phyloP scores from a whole-genome alignment of 306 rosid genomes.

The Vigna radiata region DNA sequence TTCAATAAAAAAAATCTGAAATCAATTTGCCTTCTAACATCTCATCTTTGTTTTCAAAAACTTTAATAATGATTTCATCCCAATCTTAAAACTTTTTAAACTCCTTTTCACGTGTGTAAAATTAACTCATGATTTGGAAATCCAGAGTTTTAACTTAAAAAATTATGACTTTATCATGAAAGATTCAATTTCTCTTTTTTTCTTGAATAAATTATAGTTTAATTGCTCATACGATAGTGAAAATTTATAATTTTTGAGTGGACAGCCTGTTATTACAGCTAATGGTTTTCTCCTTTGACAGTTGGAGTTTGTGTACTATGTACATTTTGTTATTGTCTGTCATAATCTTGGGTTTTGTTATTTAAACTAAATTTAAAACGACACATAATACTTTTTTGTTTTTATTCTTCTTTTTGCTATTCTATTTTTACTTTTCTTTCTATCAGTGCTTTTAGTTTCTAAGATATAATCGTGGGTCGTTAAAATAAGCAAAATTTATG shows the following conservation, averaged over 20 bases:
- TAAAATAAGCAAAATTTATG: too few relatives aligned
- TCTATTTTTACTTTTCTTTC: not conserved
- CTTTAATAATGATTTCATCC: too few relatives aligned
- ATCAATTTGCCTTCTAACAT: too few relatives aligned
- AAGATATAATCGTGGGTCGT: too few relatives aligned
- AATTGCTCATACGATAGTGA: not conserved
- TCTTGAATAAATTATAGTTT: not conserved
- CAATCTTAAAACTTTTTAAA: too few relatives aligned
- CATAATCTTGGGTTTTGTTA: not conserved
- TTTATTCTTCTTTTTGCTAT: not conserved
- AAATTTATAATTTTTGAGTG: not conserved
- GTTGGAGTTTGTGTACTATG: constrained; percentile 12
- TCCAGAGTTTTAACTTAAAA: too few relatives aligned
- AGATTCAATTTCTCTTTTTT: constrained; percentile 14
- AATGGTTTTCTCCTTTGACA: not conserved
- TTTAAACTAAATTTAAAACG: not conserved
- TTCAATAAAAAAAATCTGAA: too few relatives aligned
- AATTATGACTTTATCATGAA: too few relatives aligned
- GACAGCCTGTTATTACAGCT: constrained; percentile 39
- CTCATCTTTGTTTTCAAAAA: too few relatives aligned
- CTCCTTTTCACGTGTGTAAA: too few relatives aligned
- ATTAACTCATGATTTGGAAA: too few relatives aligned
- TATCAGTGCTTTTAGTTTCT: too few relatives aligned
- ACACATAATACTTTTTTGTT: not conserved
- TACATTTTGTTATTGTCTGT: not conserved